Evolutionary conservation across 257 asterid species (phyloP), one percentile per base, ranked within the genome.

Genomic region (Haberlea rhodopensis): DNA sequence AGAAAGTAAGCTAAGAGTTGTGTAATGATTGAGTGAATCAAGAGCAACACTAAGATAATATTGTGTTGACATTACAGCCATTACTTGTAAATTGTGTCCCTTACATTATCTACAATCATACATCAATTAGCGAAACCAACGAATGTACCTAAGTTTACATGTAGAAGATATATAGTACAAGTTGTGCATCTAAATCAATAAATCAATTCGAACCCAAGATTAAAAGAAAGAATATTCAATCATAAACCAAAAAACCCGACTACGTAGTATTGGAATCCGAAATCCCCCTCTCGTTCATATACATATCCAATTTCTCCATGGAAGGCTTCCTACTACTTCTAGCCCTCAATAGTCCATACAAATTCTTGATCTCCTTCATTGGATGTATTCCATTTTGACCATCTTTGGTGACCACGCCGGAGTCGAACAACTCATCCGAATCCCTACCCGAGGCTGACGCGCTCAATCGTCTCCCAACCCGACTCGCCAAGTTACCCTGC

Each of bases 271-370:
- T 59, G 18, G 46, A 54, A 29, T 32, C 31, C 26, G 67, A 60
- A 62, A 78, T 84, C 18, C 76, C 89, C 71, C 67, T 78, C 4
- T 88, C 95, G 19, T 61, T 59, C 0, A 73, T 56, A 45, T 83
- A 94, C 37, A 69, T n/a, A 15, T 83, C 94, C 18, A 83, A 60
- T 54, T 65, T 65, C 24, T 88, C 95, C 10, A 68, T 19, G 0
- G 91, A 83, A 37, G 83, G 73, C 55, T 83, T 88, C 28, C 87
- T 71, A 68, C 89, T 73, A 46, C 92, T 88, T 62, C 75, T 80
- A 0, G 80, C 70, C 68, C 95, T 86, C 71, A 91, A 63, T 11
- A 84, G 74, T 0, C 97, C 96, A 45, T 86, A 88, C 27, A 91
- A 72, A 57, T 83, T 88, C 76, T 83, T 76, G 31, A 86, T 80